Conservation (phyloP, 1,284 basidiomycete species). For the Malassezia psittaci region DNA sequence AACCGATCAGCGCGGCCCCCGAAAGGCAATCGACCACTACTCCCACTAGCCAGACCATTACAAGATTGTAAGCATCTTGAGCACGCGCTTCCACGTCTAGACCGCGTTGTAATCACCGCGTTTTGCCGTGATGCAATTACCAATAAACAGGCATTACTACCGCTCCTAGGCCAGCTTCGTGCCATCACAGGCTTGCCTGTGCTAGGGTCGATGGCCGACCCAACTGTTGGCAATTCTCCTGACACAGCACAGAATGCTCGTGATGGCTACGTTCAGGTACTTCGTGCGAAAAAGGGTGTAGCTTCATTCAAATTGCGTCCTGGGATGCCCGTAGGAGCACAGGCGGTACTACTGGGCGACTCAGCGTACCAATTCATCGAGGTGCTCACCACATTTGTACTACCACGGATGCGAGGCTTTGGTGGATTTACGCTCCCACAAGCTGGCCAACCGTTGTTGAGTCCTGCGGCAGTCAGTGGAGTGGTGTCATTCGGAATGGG, state of each 20-base stretch:
- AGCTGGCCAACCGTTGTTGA: constrained; percentile 29
- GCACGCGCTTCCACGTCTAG: constrained; percentile 56
- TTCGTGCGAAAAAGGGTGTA: constrained; percentile 66
- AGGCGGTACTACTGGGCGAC: constrained; percentile 77
- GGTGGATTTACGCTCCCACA: constrained; percentile 66
- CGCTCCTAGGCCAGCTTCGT: constrained; percentile 73
- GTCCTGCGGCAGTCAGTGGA: constrained; percentile 64
- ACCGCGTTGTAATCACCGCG: constrained; percentile 58
- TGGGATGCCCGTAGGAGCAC: constrained; percentile 72
- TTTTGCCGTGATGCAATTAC: constrained; percentile 53
- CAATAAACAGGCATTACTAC: constrained; percentile 68
- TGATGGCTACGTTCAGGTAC: constrained; percentile 58
- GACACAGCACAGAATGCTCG: constrained; percentile 1
- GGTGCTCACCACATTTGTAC: constrained; percentile 79
- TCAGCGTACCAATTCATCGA: constrained; percentile 90
- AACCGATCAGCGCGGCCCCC: constrained; percentile 60
- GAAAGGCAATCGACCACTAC: constrained; percentile 54
- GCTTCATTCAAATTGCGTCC: constrained; percentile 74
- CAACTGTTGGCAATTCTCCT: constrained; percentile 16
- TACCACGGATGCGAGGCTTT: constrained; percentile 85
- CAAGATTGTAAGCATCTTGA: constrained; percentile 17
- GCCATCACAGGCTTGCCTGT: constrained; percentile 73
- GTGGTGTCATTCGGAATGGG: constrained; percentile 81
- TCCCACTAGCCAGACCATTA: constrained; percentile 29
- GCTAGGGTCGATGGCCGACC: constrained; percentile 27